Evolutionary conservation across 371 early-diverging fungal genomes (phyloP), one percentile per base, ranked within the genome.

Genomic region (Syncephalastrum racemosum): DNA sequence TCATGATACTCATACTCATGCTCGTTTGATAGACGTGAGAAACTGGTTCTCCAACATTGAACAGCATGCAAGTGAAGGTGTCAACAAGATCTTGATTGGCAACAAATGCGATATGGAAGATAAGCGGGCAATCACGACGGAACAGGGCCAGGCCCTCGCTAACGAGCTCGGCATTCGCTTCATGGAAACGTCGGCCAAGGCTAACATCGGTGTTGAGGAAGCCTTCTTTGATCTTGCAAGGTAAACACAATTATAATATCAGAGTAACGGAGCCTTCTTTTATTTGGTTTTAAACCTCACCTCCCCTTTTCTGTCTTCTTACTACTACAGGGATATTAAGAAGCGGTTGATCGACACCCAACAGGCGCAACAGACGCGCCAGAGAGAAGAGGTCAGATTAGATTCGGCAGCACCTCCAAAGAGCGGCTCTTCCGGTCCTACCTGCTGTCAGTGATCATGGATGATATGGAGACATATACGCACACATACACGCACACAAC

Each of bases 21-120:
- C 25, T 13, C 16, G 24, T 4, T 15, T 56, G 7, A 12, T 67
- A 89, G 90, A 98, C 79, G 91, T 99, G 50, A 87, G 95, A 74
- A 94, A 94, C 67, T 99, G 99, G 99, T 88, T 99, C 66, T 89
- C 90, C 55, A 98, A 99, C 73, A 95, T 99, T 64, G 95, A 96
- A 68, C 93, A 96, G 60, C 96, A 97, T 75, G 99, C 97, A 25
- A 90, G 86, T 64, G 94, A 95, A 75, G 94, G 94, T 40, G 97
- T 98, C 53, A 94, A 98, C 85, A 95, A 98, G 81, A 88, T 99
- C 44, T 74, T 99, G 58, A 92, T 99, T 68, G 99, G 99, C 54
- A 99, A 99, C 87, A 99, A 99, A 75, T 89, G 93, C 68, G 99
- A 99, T 81, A 85, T 94, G 75, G 87, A 81, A 57, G 91, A 88